phyloP scores from a whole-genome alignment of 2,329 filamentous ascomycete genomes.

The Trichoderma sp. region DNA sequence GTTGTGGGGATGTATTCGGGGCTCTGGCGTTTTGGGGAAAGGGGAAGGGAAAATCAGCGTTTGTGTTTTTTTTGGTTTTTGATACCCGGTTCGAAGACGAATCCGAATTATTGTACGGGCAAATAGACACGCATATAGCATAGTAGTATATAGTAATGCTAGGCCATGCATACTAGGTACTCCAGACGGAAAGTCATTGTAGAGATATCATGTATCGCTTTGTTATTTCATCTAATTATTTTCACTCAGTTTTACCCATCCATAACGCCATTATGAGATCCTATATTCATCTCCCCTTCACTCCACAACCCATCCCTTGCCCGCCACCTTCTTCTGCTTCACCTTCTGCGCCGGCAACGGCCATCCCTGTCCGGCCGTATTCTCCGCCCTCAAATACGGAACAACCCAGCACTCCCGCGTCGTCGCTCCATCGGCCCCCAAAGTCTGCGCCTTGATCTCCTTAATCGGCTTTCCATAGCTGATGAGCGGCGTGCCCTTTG shows the following conservation, averaged over 20 bases:
- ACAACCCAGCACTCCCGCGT: slow-evolving; percentile 78
- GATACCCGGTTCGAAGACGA: slow-evolving; percentile 15
- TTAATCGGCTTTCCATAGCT: slow-evolving; percentile 89
- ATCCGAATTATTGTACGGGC: background rate
- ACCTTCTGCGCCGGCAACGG: slow-evolving; percentile 82
- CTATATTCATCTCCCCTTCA: slow-evolving; percentile 27
- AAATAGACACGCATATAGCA: background rate
- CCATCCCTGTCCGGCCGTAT: slow-evolving; percentile 69
- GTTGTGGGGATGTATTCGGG: background rate
- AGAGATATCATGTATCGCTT: background rate
- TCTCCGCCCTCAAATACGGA: slow-evolving; percentile 70
- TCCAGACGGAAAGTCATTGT: background rate
- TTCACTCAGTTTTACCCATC: background rate
- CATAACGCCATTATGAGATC: slow-evolving; percentile 4
- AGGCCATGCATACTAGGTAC: background rate
- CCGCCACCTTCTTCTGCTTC: slow-evolving; percentile 69
- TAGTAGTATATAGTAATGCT: background rate
- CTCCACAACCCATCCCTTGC: slow-evolving; percentile 71
- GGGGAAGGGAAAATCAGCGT: background rate
- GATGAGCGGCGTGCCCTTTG: slow-evolving; percentile 79
- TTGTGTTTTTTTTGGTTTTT: slow-evolving; percentile 1
- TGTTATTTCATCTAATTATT: background rate
- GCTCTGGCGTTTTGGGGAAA: background rate
- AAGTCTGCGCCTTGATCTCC: slow-evolving; percentile 56
- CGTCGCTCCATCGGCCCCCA: slow-evolving; percentile 34